Evolutionary conservation across 768 basidiomycete genomes (phyloP).

Genomic region (Macrolepiota albuminosa): DNA sequence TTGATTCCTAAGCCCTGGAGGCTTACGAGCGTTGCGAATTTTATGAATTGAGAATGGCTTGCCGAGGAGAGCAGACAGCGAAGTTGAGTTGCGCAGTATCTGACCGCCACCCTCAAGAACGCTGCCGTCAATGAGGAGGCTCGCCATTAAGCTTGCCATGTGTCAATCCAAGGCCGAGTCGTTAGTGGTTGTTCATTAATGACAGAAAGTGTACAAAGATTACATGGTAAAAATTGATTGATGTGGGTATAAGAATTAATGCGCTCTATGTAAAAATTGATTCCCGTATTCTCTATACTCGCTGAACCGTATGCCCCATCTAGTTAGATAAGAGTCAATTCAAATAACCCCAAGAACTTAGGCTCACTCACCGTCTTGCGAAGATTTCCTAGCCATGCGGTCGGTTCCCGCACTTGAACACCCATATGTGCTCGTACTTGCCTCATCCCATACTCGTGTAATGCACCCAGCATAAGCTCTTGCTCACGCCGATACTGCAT

Average conservation of each 20-base stretch:
- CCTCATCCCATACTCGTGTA: conserved; percentile 68
- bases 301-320: conserved; percentile 17
- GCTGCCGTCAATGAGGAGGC: conserved; percentile 39
- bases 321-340: conserved; percentile 1
- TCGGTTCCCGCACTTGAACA: conserved; percentile 42
- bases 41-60: conserved; percentile 57
- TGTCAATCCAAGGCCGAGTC: neutral
- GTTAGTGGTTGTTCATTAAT: neutral
- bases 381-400: conserved; percentile 69
- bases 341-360: neutral
- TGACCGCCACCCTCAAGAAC: conserved; percentile 65
- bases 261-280: neutral
- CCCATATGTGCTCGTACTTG: conserved; percentile 57
- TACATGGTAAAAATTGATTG: conserved; percentile 7
- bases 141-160: conserved; percentile 18
- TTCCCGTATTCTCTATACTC: conserved; percentile 4
- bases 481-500: conserved; percentile 71
- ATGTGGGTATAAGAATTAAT: conserved; percentile 6
- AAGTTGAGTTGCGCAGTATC: conserved; percentile 63
- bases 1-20: conserved; percentile 68
- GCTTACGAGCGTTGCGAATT: conserved; percentile 52
- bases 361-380: conserved; percentile 40
- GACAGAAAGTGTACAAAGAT: conserved; percentile 9
- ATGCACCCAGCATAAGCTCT: conserved; percentile 71
- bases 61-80: conserved; percentile 60